phyloP scores from a whole-genome alignment of 805 yeast species.

The Zygoascus biomembranicola region DNA sequence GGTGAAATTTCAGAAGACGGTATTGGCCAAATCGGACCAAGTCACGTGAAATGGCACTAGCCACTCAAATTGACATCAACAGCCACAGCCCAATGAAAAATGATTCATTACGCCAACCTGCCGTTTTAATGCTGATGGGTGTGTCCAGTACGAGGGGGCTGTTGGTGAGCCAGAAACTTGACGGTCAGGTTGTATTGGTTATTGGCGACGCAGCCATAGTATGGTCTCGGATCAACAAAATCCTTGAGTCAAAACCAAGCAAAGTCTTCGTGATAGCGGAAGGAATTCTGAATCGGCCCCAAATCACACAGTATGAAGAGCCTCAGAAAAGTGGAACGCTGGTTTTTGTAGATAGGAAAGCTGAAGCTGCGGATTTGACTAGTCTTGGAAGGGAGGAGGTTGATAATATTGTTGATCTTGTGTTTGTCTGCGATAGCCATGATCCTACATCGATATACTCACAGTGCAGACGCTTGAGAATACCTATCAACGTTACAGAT shows the following conservation, averaged over 20 bases:
- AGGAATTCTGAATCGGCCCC: not conserved
- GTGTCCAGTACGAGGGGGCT: constrained; percentile 4
- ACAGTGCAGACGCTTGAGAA: constrained; percentile 52
- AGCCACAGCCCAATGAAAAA: not conserved
- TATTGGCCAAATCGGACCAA: not conserved
- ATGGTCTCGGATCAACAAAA: constrained; percentile 38
- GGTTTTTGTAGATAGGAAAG: constrained; percentile 27
- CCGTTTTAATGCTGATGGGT: too few species aligned
- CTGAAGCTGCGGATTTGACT: constrained; percentile 39
- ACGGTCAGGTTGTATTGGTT: constrained; percentile 41
- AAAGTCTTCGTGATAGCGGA: not conserved
- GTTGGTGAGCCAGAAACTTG: constrained; percentile 14
- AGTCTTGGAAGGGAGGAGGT: constrained; percentile 56
- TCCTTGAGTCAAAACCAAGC: constrained; percentile 17
- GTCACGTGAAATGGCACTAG: constrained; percentile 7
- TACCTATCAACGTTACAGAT: constrained; percentile 78
- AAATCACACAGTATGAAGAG: not conserved
- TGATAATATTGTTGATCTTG: constrained; percentile 61
- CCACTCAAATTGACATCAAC: not conserved
- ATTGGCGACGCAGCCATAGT: constrained; percentile 43
- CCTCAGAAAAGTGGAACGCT: constrained; percentile 11
- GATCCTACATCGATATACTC: constrained; percentile 20
- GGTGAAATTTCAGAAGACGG: not conserved
- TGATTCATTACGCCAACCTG: not conserved
- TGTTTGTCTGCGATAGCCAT: constrained; percentile 45